phyloP scores from a whole-genome alignment of 1,139 yeast species.

The Protomyces arabidopsidicola region DNA sequence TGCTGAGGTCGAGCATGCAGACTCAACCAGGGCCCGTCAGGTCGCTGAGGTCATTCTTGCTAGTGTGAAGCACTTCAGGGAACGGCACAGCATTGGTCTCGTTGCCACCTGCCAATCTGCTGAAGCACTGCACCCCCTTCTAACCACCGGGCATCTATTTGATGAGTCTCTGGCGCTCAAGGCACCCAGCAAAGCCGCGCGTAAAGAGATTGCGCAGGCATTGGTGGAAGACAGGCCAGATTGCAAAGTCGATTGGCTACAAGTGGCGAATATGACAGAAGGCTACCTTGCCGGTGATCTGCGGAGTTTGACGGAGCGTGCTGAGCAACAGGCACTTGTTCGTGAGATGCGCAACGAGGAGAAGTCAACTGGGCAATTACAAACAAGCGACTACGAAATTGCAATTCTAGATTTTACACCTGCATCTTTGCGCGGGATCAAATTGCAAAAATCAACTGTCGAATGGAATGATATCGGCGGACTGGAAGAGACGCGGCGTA shows the following conservation, averaged over 20 bases:
- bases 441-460: constrained; percentile 68
- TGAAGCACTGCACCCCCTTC: constrained; percentile 57
- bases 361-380: neutral
- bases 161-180: constrained; percentile 58
- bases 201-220: constrained; percentile 52
- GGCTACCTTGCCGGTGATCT: constrained; percentile 86
- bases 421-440: constrained; percentile 77
- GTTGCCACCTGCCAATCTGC: constrained; percentile 59
- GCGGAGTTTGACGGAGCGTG: constrained; percentile 65
- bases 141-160: constrained; percentile 61
- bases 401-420: constrained; percentile 72
- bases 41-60: constrained; percentile 48
- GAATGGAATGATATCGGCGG: constrained; percentile 87
- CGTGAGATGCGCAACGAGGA: constrained; percentile 28
- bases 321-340: constrained; percentile 61
- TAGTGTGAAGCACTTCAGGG: constrained; percentile 43
- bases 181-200: constrained; percentile 65
- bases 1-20: constrained; percentile 65
- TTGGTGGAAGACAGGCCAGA: constrained; percentile 36
- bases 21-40: constrained; percentile 56
- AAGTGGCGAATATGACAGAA: constrained; percentile 72
- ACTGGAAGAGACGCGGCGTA: constrained; percentile 63
- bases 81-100: constrained; percentile 45
- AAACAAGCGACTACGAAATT: constrained; percentile 46
- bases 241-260: constrained; percentile 53